Evolutionary conservation across 805 yeast species (phyloP).

Genomic region (Cyberlindnera mycetangii): DNA sequence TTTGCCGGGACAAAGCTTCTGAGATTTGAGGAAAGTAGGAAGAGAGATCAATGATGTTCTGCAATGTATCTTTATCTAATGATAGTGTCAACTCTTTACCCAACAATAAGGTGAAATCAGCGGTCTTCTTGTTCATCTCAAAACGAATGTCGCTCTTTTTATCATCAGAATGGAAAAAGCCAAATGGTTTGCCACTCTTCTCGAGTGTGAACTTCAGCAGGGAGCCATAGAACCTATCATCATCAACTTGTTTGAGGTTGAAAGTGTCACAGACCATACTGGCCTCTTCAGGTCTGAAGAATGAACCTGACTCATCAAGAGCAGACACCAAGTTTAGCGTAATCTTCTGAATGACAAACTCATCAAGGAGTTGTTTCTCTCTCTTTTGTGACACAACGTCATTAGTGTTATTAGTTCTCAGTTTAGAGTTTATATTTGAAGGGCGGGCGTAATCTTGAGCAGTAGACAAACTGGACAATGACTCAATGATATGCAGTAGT

Average conservation of each 20-base stretch:
- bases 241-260: slow-evolving; percentile 42
- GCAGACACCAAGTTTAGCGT: slow-evolving; percentile 47
- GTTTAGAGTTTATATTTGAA: slow-evolving; percentile 12
- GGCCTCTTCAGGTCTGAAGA: slow-evolving; percentile 35
- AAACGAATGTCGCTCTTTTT: slow-evolving; percentile 50
- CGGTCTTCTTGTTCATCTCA: slow-evolving; percentile 38
- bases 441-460: slow-evolving; percentile 10
- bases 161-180: slow-evolving; percentile 29
- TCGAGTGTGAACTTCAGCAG: slow-evolving; percentile 33
- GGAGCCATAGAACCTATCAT: slow-evolving; percentile 46
- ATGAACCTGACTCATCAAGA: slow-evolving; percentile 37
- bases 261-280: slow-evolving; percentile 31
- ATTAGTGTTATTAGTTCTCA: not conserved
- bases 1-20: slow-evolving; percentile 22
- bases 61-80: slow-evolving; percentile 21
- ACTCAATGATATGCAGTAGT: slow-evolving; percentile 26
- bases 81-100: slow-evolving; percentile 38
- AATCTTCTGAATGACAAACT: slow-evolving; percentile 37
- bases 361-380: slow-evolving; percentile 32
- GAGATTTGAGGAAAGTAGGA: slow-evolving; percentile 27
- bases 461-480: slow-evolving; percentile 18
- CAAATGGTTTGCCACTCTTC: slow-evolving; percentile 21
- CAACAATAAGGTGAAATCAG: slow-evolving; percentile 40
- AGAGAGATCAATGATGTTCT: slow-evolving; percentile 30
- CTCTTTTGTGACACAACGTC: not conserved